Evolutionary conservation across 257 asterid genomes (phyloP).

Genomic region (Solanum pennellii): DNA sequence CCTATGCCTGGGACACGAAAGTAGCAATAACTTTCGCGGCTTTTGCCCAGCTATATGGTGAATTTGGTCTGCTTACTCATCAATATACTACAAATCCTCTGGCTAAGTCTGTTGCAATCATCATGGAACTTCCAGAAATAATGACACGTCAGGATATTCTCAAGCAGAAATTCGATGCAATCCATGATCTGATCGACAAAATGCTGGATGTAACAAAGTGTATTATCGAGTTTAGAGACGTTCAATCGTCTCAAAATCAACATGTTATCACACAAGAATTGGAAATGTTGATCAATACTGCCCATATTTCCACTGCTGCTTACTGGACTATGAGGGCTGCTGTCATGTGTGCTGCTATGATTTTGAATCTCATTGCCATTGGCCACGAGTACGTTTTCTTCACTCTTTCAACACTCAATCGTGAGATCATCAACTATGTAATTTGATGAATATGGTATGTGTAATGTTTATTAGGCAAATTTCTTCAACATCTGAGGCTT

Average conservation of each 20-base stretch:
- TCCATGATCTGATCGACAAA: slow-evolving; percentile 12
- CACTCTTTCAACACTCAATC: not conserved
- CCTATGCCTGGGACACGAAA: slow-evolving; percentile 35
- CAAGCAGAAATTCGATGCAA: slow-evolving; percentile 9
- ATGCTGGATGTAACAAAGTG: slow-evolving; percentile 21
- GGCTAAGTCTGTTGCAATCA: slow-evolving; percentile 23
- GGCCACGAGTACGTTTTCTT: slow-evolving; percentile 55
- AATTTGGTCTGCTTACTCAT: slow-evolving; percentile 26
- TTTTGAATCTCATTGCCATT: slow-evolving; percentile 53
- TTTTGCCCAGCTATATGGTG: slow-evolving; percentile 25
- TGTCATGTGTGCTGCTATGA: slow-evolving; percentile 43
- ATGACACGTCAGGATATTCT: slow-evolving; percentile 15
- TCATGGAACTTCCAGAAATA: slow-evolving; percentile 28
- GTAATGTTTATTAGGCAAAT: slow-evolving; percentile 19
- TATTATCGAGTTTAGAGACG: slow-evolving; percentile 22
- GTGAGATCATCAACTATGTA: not conserved
- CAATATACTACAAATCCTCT: slow-evolving; percentile 19
- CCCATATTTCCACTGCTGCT: slow-evolving; percentile 46
- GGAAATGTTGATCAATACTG: slow-evolving; percentile 8
- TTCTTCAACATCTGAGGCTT: slow-evolving; percentile 32
- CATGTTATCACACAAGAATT: slow-evolving; percentile 9
- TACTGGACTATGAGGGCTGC: slow-evolving; percentile 64
- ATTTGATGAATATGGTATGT: not conserved
- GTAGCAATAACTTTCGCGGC: slow-evolving; percentile 26
- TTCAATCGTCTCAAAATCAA: not conserved